A percentile compares a stretch with the other conserved stretches of the same genome.
Conservation (phyloP, 2,329 filamentous ascomycete genomes). For the Emergomyces pasteurianus region DNA sequence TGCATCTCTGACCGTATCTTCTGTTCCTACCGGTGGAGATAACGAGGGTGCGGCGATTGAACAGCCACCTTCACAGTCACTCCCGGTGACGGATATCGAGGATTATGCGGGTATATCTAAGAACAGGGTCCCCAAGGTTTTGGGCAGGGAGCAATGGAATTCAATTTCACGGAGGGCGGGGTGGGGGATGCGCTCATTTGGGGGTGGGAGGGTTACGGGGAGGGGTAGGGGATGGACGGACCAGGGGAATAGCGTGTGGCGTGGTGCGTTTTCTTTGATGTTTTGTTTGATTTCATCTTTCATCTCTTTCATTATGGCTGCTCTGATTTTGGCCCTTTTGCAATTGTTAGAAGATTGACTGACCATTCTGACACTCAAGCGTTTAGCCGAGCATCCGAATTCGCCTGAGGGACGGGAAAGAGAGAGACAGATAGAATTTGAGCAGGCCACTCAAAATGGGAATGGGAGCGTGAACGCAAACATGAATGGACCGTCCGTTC, state of each 20-base stretch:
- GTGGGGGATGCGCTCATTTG: slow-evolving; percentile 11
- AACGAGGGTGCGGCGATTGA: background rate
- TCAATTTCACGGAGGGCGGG: slow-evolving; percentile 11
- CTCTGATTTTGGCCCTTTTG: slow-evolving; percentile 15
- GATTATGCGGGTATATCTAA: slow-evolving; percentile 25
- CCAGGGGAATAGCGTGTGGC: slow-evolving; percentile 20
- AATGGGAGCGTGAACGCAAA: slow-evolving; percentile 2
- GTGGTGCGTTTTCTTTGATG: slow-evolving; percentile 8
- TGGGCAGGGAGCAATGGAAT: slow-evolving; percentile 28
- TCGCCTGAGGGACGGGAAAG: slow-evolving; percentile 25
- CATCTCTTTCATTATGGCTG: background rate
- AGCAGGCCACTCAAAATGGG: slow-evolving; percentile 8
- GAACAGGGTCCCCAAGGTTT: slow-evolving; percentile 29
- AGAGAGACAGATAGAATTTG: slow-evolving; percentile 23
- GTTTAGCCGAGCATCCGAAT: slow-evolving; percentile 44
- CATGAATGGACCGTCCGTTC: slow-evolving; percentile 5
- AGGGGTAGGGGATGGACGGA: slow-evolving; percentile 14
- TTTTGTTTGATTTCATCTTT: slow-evolving; percentile 3
- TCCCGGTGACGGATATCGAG: slow-evolving; percentile 29
- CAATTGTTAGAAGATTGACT: slow-evolving; percentile 29
- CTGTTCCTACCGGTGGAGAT: background rate
- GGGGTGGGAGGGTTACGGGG: slow-evolving; percentile 11
- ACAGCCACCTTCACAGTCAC: background rate
- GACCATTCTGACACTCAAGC: slow-evolving; percentile 47
- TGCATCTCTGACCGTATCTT: background rate